Conservation (phyloP, 441 rosid species). For the Brassica hybrid region DNA sequence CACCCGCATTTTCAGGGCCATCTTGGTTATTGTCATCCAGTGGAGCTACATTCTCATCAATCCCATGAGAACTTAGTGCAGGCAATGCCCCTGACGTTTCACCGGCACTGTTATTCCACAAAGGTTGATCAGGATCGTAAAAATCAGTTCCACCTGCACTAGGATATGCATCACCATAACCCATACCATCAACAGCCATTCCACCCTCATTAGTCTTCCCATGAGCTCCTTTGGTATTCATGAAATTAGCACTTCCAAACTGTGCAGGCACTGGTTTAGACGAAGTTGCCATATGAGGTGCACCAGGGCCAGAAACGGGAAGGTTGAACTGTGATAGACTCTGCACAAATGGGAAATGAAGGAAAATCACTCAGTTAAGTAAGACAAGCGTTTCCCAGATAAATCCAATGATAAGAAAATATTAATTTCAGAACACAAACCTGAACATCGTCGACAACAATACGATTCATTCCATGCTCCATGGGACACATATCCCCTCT, state of each 20-base stretch:
- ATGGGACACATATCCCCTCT: constrained; percentile 99
- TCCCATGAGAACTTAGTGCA: constrained; percentile 58
- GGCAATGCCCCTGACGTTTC: constrained; percentile 66
- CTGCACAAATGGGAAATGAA: constrained; percentile 59
- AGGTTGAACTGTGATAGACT: constrained; percentile 99
- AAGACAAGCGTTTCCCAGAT: constrained; percentile 11
- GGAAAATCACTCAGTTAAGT: constrained; percentile 14
- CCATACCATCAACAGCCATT: constrained; percentile 64
- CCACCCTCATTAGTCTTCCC: constrained; percentile 70
- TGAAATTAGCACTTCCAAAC: constrained; percentile 61
- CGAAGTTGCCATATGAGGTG: constrained; percentile 67
- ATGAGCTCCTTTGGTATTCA: constrained; percentile 62
- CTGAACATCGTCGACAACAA: constrained; percentile 99
- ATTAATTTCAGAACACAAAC: constrained; percentile 45
- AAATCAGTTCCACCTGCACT: constrained; percentile 75
- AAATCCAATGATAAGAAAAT: not conserved
- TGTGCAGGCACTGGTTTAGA: constrained; percentile 64
- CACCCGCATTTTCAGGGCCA: constrained; percentile 53
- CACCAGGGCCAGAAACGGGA: constrained; percentile 90
- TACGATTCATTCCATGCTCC: constrained; percentile 99
- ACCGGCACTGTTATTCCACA: constrained; percentile 85
- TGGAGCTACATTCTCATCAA: constrained; percentile 62
- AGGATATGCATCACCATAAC: constrained; percentile 62
- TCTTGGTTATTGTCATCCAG: constrained; percentile 55
- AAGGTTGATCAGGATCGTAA: constrained; percentile 99